Percentiles rank a stretch among this genome's conserved stretches.
These are phyloP conservation scores for Hibiscus syriacus DNA, from an alignment of 345 rosid genomes.

Conservation along the genomic window DNA sequence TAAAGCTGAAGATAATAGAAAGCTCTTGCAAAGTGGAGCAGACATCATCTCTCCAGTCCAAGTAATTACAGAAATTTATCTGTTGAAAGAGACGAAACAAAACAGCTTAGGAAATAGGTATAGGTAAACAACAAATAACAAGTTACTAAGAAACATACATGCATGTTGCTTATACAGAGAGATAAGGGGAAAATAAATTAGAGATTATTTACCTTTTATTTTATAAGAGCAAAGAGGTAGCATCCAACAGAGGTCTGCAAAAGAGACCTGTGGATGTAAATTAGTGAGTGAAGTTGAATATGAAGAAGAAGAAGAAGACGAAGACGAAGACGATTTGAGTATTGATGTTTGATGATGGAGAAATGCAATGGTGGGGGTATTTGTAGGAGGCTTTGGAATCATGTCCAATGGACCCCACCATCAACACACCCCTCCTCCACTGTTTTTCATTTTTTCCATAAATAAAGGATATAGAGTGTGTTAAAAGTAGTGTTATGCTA, in stretches of 20 bases:
- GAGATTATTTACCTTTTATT: not conserved
- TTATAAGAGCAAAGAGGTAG: not conserved
- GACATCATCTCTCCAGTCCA: constrained; percentile 40
- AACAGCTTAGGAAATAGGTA: not conserved
- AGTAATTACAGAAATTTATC: constrained; percentile 10
- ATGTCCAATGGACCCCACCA: not conserved
- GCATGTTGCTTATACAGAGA: not conserved
- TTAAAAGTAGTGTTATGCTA: too few species aligned
- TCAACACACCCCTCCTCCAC: not conserved
- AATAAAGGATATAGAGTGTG: too few species aligned
- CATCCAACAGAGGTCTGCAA: not conserved
- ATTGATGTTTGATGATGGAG: not conserved
- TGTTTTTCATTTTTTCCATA: not conserved
- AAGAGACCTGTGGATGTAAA: not conserved
- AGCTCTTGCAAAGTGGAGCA: constrained; percentile 34
- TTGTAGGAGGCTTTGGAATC: constrained; percentile 25
- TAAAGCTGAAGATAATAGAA: constrained; percentile 36
- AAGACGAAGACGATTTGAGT: constrained; percentile 12
- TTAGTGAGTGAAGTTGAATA: constrained; percentile 6
- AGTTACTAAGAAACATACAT: not conserved
- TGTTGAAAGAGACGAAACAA: constrained; percentile 2
- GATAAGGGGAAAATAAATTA: constrained; percentile 1
- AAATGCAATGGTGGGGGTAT: constrained; percentile 20
- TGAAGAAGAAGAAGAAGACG: too few species aligned
- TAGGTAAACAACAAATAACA: constrained; percentile 1